phyloP scores from a whole-genome alignment of 2,329 filamentous ascomycete genomes.

The Tolypocladium tundrense region DNA sequence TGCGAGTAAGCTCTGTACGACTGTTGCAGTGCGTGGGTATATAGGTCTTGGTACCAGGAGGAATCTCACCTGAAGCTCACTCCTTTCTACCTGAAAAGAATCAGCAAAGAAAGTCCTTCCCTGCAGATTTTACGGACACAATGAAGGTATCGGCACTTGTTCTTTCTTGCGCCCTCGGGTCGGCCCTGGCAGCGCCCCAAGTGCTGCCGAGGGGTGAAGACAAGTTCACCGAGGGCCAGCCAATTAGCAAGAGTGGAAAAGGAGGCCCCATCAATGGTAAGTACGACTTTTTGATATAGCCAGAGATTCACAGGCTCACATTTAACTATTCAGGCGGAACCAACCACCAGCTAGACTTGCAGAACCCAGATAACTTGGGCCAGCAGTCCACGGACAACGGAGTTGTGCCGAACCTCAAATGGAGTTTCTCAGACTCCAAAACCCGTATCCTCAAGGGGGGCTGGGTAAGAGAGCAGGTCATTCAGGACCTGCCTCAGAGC shows the following conservation, averaged over 20 bases:
- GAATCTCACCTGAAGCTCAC: too few relatives aligned
- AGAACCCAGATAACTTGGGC: slow-evolving; percentile 55
- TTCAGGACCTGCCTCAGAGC: slow-evolving; percentile 55
- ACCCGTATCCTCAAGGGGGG: slow-evolving; percentile 52
- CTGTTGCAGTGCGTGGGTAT: neutral
- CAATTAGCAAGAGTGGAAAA: slow-evolving; percentile 45
- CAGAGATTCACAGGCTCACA: neutral
- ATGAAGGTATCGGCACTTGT: neutral
- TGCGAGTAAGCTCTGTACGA: neutral
- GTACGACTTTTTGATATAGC: slow-evolving; percentile 1
- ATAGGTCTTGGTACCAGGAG: neutral
- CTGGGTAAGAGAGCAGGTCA: slow-evolving; percentile 56
- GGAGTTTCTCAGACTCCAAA: slow-evolving; percentile 60
- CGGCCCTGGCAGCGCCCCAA: slow-evolving; percentile 10
- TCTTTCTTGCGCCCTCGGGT: slow-evolving; percentile 3
- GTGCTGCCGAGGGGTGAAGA: slow-evolving; percentile 11
- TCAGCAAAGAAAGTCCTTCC: neutral
- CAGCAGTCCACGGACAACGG: slow-evolving; percentile 52
- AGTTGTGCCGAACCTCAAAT: slow-evolving; percentile 55
- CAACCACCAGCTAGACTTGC: slow-evolving; percentile 47
- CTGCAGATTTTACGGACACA: neutral
- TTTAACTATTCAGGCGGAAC: slow-evolving; percentile 42
- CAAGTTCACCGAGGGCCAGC: slow-evolving; percentile 40
- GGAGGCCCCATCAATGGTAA: slow-evolving; percentile 48
- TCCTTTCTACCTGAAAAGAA: too few relatives aligned